Percentiles rank a stretch among this genome's conserved stretches.
These are phyloP conservation scores for Zizania latifolia DNA, from an alignment of 176 grass and related monocot genomes.

Conservation along the genomic window DNA sequence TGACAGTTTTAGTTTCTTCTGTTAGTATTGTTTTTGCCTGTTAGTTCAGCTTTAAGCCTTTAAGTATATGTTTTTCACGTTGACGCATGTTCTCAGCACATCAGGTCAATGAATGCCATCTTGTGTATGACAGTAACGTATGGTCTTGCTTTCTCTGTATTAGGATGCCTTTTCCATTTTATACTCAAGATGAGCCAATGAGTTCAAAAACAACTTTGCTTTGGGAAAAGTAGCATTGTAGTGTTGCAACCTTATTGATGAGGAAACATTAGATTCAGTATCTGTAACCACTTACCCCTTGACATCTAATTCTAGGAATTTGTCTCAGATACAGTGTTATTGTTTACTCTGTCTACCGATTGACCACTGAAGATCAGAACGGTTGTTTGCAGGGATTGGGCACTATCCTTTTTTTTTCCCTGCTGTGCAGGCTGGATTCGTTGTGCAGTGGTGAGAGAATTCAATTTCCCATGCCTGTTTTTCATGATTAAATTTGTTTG, in stretches of 20 bases:
- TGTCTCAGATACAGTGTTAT: neutral
- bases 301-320: neutral
- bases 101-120: neutral
- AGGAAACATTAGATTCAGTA: neutral
- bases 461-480: neutral
- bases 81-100: neutral
- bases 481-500: neutral
- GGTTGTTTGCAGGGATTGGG: neutral
- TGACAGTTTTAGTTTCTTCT: neutral
- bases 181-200: neutral
- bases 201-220: neutral
- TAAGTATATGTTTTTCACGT: conserved; percentile 2
- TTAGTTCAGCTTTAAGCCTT: neutral
- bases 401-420: neutral
- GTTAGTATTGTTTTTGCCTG: neutral
- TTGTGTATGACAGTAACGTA: neutral
- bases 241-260: neutral
- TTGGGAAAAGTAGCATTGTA: neutral
- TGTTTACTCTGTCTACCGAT: neutral
- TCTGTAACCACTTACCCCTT: conserved; percentile 13
- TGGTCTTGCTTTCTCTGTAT: neutral
- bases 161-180: neutral
- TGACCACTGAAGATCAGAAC: neutral
- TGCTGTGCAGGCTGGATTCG: neutral
- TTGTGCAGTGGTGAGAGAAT: neutral